These are phyloP conservation scores for Cyclospora cayetanensis DNA, from an alignment of 169 alveolate species.

Conservation along the genomic window DNA sequence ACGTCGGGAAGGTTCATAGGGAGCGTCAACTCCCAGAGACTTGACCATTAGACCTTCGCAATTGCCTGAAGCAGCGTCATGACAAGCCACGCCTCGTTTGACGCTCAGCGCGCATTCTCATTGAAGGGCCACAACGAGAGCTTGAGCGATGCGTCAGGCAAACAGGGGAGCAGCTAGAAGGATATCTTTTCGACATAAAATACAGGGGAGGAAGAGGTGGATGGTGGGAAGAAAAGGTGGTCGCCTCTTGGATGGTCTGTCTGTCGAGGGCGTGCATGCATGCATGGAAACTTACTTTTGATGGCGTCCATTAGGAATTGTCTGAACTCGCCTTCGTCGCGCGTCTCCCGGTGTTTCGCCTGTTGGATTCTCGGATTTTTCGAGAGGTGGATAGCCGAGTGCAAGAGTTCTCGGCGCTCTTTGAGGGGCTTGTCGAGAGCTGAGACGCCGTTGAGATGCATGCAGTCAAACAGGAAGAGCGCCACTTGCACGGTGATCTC, in stretches of 20 bases:
- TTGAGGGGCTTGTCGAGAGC: not conserved
- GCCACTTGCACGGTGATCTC: conserved; percentile 81
- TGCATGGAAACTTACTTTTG: too few species aligned
- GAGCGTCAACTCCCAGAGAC: conserved; percentile 94
- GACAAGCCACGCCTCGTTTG: too few species aligned
- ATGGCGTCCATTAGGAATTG: conserved; percentile 86
- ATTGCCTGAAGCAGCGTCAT: conserved; percentile 81
- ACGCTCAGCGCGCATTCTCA: too few species aligned
- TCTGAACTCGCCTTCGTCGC: conserved; percentile 84
- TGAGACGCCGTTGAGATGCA: conserved; percentile 83
- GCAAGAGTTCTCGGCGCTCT: not conserved
- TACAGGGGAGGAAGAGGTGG: too few species aligned
- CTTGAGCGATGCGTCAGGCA: too few species aligned
- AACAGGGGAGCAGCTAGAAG: too few species aligned
- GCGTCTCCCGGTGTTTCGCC: conserved; percentile 83
- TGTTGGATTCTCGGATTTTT: conserved; percentile 72
- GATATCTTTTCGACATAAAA: too few species aligned
- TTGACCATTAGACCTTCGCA: conserved; percentile 99
- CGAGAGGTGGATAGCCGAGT: conserved; percentile 32
- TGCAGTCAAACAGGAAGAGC: conserved; percentile 90
- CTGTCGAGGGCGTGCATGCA: too few species aligned
- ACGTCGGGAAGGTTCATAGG: conserved; percentile 98
- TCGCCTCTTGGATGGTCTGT: too few species aligned
- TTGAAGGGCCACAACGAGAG: too few species aligned
- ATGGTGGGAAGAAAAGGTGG: too few species aligned